Conservation (phyloP, 192 early-diverging fungal genomes). For the Coemansia sp. region DNA sequence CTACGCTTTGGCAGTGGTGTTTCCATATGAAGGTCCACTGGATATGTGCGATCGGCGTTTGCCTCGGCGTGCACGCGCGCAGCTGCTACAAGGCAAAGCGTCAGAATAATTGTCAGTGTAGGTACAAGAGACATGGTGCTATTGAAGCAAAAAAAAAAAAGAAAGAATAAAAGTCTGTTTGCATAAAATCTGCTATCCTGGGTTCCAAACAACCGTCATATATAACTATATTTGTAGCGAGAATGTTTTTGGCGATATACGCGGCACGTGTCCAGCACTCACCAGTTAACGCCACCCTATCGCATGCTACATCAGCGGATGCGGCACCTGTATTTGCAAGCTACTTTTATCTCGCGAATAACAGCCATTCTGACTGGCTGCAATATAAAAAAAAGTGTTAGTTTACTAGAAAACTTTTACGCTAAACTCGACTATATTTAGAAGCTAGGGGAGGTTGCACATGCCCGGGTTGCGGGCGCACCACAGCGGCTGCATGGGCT, state of each 20-base stretch:
- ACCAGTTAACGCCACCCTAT: slow-evolving; percentile 2
- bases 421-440: background rate
- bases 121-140: background rate
- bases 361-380: too few relatives aligned
- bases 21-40: slow-evolving; percentile 31
- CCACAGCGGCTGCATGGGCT: slow-evolving; percentile 73
- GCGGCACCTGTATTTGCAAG: too few relatives aligned
- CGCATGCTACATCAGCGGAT: background rate
- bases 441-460: slow-evolving; percentile 37
- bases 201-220: background rate
- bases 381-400: too few relatives aligned
- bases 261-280: background rate
- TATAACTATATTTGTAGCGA: background rate
- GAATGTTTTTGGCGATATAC: slow-evolving; percentile 2
- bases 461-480: slow-evolving; percentile 59
- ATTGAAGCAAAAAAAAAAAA: background rate
- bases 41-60: slow-evolving; percentile 17
- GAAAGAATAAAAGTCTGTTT: background rate
- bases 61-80: background rate
- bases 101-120: too few relatives aligned
- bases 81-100: background rate
- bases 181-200: background rate
- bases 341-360: too few relatives aligned
- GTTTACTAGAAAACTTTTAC: too few relatives aligned
- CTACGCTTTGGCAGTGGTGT: slow-evolving; percentile 19